phyloP scores from a whole-genome alignment of 805 yeast genomes.

The Saccharomycopsis amapae region DNA sequence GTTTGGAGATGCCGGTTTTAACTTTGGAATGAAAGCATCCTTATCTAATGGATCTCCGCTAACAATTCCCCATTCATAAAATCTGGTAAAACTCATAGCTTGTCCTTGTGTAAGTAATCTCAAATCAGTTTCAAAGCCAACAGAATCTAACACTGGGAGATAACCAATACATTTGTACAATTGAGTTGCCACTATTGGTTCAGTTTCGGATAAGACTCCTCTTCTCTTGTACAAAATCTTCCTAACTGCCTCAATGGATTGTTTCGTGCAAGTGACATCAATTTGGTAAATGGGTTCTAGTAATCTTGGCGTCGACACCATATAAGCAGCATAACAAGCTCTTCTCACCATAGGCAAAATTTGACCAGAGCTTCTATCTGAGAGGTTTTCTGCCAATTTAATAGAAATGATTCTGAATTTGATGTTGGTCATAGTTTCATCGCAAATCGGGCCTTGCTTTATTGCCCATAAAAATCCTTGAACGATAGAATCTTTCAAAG shows the following conservation, averaged over 20 bases:
- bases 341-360: conserved; percentile 74
- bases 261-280: conserved; percentile 46
- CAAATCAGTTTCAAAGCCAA: conserved; percentile 84
- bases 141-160: conserved; percentile 84
- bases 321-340: conserved; percentile 75
- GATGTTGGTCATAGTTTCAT: conserved; percentile 66
- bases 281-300: conserved; percentile 76
- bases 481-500: conserved; percentile 46
- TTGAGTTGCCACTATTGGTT: conserved; percentile 67
- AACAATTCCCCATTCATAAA: conserved; percentile 66
- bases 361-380: conserved; percentile 55
- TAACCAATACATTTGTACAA: conserved; percentile 52
- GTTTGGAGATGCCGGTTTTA: conserved; percentile 65
- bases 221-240: conserved; percentile 55
- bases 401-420: conserved; percentile 66
- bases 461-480: conserved; percentile 83
- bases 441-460: conserved; percentile 88
- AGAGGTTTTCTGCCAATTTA: conserved; percentile 39
- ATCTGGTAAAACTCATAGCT: conserved; percentile 60
- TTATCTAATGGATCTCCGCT: conserved; percentile 90
- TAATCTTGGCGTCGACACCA: conserved; percentile 71
- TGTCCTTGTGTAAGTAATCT: conserved; percentile 72
- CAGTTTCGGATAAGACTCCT: conserved; percentile 47
- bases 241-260: conserved; percentile 43
- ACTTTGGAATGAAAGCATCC: conserved; percentile 52